Evolutionary conservation across 768 basidiomycete genomes (phyloP), one percentile per base, ranked within the genome.

Genomic region (Boletus sensibilis): DNA sequence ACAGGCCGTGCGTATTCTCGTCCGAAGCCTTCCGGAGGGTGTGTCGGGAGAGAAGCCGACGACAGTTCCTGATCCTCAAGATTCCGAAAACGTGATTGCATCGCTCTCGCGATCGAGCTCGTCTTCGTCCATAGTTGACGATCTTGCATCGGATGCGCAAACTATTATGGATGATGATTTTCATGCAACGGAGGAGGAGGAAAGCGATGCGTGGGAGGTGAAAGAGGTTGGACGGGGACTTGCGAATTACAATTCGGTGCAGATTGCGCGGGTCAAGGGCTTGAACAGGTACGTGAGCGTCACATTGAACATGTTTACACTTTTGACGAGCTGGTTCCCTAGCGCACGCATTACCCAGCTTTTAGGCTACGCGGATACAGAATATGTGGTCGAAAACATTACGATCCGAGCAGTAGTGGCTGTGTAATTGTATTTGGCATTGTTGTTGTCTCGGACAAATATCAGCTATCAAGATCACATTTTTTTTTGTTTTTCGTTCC

Each of bases 361-460:
- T 7, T 72, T 99, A 46, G 96, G 94, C 3, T 98, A 99, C 71
- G 91, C 90, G 14, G 97, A 99, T 68, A 90, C 92, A 27, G 97
- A 98, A 70, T 91, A 98, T 74, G 94, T 98, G 46, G 95, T 96
- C 7, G 97, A 98, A 68, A 92, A 94, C 66, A 87, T 97, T 64
- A 93, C 91, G 3, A 88, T 96, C 50, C 80, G 87, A 45, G 38
- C 23, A 33, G 68, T 83, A 64, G 78, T 81, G 79, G 80, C 79
- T 75, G 75, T 81, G 78, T 64, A 55, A 56, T 61, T 67, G 4
- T 78, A 67, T 79, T 70, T 70, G 61, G 44, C 39, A 12, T 44
- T 64, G 55, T 68, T 66, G 43, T 68, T 68, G 47, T 54, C 31
- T 10, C 35, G 25, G 12, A 23, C 56, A 61, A 60, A 59, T 54